Evolutionary conservation across 306 rosid genomes (phyloP).

Genomic region (Gillenia trifoliata): DNA sequence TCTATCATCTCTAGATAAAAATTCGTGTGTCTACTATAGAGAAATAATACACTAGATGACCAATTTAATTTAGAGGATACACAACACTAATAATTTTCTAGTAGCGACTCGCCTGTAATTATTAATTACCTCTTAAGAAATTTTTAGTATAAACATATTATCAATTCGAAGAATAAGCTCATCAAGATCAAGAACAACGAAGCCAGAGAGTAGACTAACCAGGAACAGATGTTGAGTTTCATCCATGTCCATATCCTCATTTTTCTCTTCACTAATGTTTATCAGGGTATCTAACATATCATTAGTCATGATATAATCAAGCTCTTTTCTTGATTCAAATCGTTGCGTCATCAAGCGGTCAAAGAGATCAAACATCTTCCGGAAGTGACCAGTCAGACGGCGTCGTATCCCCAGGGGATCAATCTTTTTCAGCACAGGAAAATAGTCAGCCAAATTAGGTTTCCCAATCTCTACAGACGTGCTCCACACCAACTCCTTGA

Average conservation of each 20-base stretch:
- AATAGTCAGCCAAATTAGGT: constrained; percentile 17
- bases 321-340: background rate
- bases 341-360: background rate
- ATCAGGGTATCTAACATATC: background rate
- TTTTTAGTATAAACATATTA: background rate
- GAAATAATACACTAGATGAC: too few species aligned
- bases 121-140: background rate
- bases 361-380: background rate
- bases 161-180: background rate
- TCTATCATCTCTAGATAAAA: too few species aligned
- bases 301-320: background rate
- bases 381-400: background rate
- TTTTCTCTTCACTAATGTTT: background rate
- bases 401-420: constrained; percentile 11
- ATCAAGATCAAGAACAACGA: background rate
- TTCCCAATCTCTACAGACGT: background rate
- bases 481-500: background rate
- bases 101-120: too few species aligned
- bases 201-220: background rate
- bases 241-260: background rate
- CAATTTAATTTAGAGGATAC: background rate
- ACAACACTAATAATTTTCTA: background rate
- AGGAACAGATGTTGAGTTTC: background rate
- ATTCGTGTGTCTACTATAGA: too few species aligned
- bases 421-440: constrained; percentile 11